Evolutionary conservation across 257 asterid genomes (phyloP), one percentile per base, ranked within the genome.

Genomic region (Dorcoceras hygrometricum): DNA sequence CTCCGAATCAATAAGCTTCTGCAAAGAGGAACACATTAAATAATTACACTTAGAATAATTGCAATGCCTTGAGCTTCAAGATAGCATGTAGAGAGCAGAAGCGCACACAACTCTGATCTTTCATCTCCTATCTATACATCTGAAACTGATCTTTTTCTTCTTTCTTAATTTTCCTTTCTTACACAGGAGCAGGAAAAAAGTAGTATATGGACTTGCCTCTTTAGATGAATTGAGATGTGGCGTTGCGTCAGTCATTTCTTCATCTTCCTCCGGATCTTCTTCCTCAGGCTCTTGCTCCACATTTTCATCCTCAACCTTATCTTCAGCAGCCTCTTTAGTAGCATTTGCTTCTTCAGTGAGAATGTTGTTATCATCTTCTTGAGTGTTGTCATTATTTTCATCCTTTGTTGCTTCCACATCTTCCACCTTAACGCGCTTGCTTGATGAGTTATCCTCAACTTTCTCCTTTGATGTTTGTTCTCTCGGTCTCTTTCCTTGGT

Each of bases 401-500:
- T 29, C 34, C 62, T 74, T 73, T 10, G 29, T 58, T 11, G 82
- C 65, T 75, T 66, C 75, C 26, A 23, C 63, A 69, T 79, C 89
- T 60, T 76, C 84, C 55, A 53, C 65, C 77, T 82, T 90, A 16
- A 66, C 78, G 43, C 90, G 89, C 83, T 88, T 94, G 66, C 62
- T 75, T 2, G 84, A 43, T 59, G 82, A 73, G 78, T 73, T 76
- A 26, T 79, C 88, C 70, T 77, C 89, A 39, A 60, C 65, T 73
- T 80, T 84, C 74, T 66, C 81, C 79, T 74, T 71, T 22, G 83
- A 57, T 59, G 73, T 71, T 57, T 90, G 91, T 56, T 82, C 90
- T 79, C 96, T 77, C 12, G 66, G 83, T 69, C 99, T 87, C 82
- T 94, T 94, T 78, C 78, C 78, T 74, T 75, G 89, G 71, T 79